A percentile compares a stretch with the other conserved stretches of the same genome.
phyloP scores from a whole-genome alignment of 495 filamentous ascomycete species.

The Penicillium subrubescens region DNA sequence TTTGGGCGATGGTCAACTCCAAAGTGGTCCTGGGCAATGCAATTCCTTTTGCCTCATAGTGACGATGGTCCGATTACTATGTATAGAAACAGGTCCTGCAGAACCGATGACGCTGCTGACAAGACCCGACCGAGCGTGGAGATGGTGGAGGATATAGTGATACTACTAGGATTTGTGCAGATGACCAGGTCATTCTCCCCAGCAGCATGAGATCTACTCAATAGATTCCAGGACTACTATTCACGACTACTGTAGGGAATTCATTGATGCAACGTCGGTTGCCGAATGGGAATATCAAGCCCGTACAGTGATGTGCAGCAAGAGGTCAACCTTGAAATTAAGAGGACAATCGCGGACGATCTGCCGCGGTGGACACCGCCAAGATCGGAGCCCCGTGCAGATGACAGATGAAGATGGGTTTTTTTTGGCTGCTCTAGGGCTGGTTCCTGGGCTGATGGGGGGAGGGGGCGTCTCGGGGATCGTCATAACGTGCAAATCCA shows the following conservation, averaged over 20 bases:
- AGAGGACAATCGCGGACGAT: conserved; percentile 40
- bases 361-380: conserved; percentile 48
- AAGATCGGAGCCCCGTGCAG: conserved; percentile 44
- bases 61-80: conserved; percentile 6
- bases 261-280: conserved; percentile 1
- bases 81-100: conserved; percentile 7
- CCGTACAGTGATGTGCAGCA: conserved; percentile 22
- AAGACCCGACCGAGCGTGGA: neutral
- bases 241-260: neutral
- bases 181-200: neutral
- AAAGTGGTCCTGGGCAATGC: neutral
- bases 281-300: neutral
- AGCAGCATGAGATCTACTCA: neutral
- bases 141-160: neutral
- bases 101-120: conserved; percentile 4
- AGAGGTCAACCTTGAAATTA: conserved; percentile 23
- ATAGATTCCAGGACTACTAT: neutral
- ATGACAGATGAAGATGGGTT: conserved; percentile 37
- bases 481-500: conserved; percentile 16
- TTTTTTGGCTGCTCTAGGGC: conserved; percentile 8
- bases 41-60: neutral
- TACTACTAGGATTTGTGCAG: neutral
- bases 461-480: conserved; percentile 13
- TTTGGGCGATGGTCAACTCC: neutral
- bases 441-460: conserved; percentile 18